These are phyloP conservation scores for Durotheca rogersii DNA, from an alignment of 495 filamentous ascomycete species.

Conservation along the genomic window DNA sequence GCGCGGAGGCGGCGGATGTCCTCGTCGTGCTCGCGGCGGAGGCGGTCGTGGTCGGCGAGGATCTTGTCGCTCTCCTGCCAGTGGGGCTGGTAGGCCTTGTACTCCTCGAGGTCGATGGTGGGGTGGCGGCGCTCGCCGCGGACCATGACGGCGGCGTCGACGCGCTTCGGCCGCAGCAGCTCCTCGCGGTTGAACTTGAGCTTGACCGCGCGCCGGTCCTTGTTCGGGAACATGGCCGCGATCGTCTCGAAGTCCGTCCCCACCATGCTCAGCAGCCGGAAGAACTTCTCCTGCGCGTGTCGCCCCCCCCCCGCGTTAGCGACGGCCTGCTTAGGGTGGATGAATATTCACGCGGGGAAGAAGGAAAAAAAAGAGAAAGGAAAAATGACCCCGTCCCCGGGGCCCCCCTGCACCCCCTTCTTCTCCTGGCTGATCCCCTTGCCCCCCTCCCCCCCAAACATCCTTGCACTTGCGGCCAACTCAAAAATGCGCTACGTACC, in stretches of 20 bases:
- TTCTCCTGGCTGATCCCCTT: too few species aligned
- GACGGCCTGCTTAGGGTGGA: too few species aligned
- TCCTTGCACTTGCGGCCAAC: not conserved
- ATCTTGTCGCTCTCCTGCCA: constrained; percentile 61
- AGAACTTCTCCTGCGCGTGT: constrained; percentile 70
- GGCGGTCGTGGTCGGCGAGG: constrained; percentile 65
- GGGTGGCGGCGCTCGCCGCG: constrained; percentile 54
- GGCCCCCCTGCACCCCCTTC: too few species aligned
- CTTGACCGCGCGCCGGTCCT: constrained; percentile 78
- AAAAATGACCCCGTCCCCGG: too few species aligned
- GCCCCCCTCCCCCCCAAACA: too few species aligned
- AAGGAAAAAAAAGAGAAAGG: not conserved
- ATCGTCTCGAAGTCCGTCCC: constrained; percentile 94
- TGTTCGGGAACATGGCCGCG: constrained; percentile 73
- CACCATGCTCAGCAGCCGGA: constrained; percentile 78
- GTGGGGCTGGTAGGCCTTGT: constrained; percentile 61
- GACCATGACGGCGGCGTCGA: constrained; percentile 65
- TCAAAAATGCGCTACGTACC: constrained; percentile 5
- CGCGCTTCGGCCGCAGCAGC: constrained; percentile 63
- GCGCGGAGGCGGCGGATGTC: constrained; percentile 49
- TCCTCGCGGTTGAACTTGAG: constrained; percentile 93
- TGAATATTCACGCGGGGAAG: too few species aligned
- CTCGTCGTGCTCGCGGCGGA: constrained; percentile 66
- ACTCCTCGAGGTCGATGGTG: constrained; percentile 64
- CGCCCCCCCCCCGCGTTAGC: too few species aligned